Percentiles rank a stretch among this genome's conserved stretches.
phyloP scores from a whole-genome alignment of 2,329 filamentous ascomycete genomes.

The Exophiala bonariae region DNA sequence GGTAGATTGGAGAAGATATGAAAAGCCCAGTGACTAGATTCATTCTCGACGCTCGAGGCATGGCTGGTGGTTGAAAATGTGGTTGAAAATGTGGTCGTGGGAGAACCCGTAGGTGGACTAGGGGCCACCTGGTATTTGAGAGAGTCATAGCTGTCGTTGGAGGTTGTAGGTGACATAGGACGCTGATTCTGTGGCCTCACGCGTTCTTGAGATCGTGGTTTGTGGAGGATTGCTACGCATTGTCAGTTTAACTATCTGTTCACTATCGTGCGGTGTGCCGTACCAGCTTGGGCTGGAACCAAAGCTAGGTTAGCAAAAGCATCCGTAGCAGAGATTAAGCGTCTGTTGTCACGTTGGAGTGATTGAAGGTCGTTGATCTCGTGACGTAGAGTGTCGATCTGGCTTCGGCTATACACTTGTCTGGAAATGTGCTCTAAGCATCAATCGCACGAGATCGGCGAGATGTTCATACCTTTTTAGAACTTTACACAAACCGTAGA shows the following conservation, averaged over 20 bases:
- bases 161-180: conserved; percentile 24
- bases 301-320: conserved; percentile 16
- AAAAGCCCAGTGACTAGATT: conserved; percentile 42
- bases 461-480: conserved; percentile 45
- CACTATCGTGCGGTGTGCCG: background rate
- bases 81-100: conserved; percentile 26
- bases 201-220: conserved; percentile 20
- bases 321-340: conserved; percentile 18
- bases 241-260: background rate
- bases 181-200: conserved; percentile 15
- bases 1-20: conserved; percentile 35
- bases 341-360: conserved; percentile 17
- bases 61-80: conserved; percentile 19
- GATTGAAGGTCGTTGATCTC: conserved; percentile 24
- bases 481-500: conserved; percentile 46
- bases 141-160: conserved; percentile 21
- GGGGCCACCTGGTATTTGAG: conserved; percentile 16
- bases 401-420: conserved; percentile 14
- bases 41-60: conserved; percentile 22
- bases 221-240: conserved; percentile 11
- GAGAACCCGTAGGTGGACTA: conserved; percentile 22
- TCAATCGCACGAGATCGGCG: background rate
- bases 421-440: conserved; percentile 14
- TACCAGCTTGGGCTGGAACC: conserved; percentile 17
- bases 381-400: conserved; percentile 20